phyloP scores from a whole-genome alignment of 768 basidiomycete species.

The Sarcodon sp. region DNA sequence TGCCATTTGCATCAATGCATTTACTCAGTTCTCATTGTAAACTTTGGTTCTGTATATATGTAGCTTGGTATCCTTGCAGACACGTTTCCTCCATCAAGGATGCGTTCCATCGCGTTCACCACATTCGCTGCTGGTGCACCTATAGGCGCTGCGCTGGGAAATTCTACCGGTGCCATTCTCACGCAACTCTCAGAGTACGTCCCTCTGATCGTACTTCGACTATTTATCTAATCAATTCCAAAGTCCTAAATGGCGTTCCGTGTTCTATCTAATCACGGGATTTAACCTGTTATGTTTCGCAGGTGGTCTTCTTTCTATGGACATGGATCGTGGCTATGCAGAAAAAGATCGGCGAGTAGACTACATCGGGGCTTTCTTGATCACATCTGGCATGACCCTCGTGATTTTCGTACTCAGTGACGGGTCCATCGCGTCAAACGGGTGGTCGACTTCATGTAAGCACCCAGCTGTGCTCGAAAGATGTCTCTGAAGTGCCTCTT shows the following conservation, averaged over 20 bases:
- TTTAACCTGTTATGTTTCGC: conserved; percentile 38
- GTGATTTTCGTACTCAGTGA: conserved; percentile 66
- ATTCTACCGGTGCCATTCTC: conserved; percentile 54
- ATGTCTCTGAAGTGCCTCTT: conserved; percentile 2
- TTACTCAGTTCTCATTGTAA: background rate
- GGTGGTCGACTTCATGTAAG: conserved; percentile 51
- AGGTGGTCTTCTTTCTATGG: conserved; percentile 44
- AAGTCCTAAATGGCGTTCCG: conserved; percentile 49
- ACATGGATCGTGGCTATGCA: conserved; percentile 30
- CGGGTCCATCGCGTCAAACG: conserved; percentile 42
- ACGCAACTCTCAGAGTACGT: conserved; percentile 36
- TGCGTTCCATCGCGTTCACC: conserved; percentile 69
- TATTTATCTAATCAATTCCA: background rate
- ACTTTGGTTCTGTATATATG: conserved; percentile 10
- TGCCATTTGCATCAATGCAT: background rate
- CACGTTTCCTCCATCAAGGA: conserved; percentile 53
- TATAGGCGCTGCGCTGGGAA: conserved; percentile 63
- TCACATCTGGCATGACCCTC: conserved; percentile 54
- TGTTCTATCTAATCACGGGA: conserved; percentile 47
- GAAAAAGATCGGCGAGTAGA: conserved; percentile 38
- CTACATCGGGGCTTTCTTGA: conserved; percentile 61
- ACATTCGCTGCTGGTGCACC: conserved; percentile 81
- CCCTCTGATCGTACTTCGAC: background rate
- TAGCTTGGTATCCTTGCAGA: conserved; percentile 77
- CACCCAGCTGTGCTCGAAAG: conserved; percentile 12